A percentile compares a stretch with the other conserved stretches of the same genome.
phyloP scores from a whole-genome alignment of 139 green algal species.

The Spirogloea muscicola region DNA sequence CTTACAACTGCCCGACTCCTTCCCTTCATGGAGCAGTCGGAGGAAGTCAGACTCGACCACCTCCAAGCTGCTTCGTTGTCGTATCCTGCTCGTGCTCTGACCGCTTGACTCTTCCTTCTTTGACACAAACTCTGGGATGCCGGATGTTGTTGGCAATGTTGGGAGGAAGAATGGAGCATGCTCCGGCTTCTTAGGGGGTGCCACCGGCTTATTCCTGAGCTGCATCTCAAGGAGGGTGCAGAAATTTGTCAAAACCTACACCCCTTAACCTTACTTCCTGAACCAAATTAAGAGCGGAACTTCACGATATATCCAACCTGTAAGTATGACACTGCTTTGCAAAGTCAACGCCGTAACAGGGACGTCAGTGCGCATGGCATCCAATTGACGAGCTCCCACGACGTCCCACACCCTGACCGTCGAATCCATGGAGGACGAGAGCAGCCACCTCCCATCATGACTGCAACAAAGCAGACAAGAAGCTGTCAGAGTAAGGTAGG shows the following conservation, averaged over 20 bases:
- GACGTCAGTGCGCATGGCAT: conserved; percentile 71
- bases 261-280: too few species aligned
- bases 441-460: conserved; percentile 70
- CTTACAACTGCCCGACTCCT: conserved; percentile 1
- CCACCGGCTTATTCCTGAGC: conserved; percentile 77
- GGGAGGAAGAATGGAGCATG: conserved; percentile 96
- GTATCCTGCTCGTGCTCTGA: too few species aligned
- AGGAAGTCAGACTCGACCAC: conserved; percentile 23
- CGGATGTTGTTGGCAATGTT: conserved; percentile 35
- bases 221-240: too few species aligned
- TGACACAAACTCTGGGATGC: conserved; percentile 15
- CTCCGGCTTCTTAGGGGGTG: conserved; percentile 86
- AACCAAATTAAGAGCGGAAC: too few species aligned
- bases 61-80: neutral
- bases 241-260: too few species aligned
- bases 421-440: conserved; percentile 79
- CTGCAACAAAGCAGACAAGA: too few species aligned
- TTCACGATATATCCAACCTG: too few species aligned
- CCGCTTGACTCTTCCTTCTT: too few species aligned
- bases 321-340: too few species aligned
- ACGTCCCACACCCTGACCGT: conserved; percentile 89
- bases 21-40: conserved; percentile 11
- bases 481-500: too few species aligned
- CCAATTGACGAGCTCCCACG: conserved; percentile 58
- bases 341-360: conserved; percentile 65